phyloP scores from a whole-genome alignment of 345 rosid genomes.

The Sonneratia alba region DNA sequence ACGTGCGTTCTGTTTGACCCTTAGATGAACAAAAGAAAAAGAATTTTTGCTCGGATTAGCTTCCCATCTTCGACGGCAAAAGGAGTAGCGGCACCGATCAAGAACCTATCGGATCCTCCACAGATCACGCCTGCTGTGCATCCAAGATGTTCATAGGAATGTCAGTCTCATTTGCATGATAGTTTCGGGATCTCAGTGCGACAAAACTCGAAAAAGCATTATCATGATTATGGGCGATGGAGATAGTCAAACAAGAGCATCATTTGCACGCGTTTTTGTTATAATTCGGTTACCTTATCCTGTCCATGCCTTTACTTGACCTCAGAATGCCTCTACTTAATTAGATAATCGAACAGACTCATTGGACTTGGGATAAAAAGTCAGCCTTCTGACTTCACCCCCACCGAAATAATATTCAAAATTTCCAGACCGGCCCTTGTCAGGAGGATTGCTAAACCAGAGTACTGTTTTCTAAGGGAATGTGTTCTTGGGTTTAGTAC shows the following conservation, averaged over 20 bases:
- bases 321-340: not conserved
- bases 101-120: not conserved
- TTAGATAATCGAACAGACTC: not conserved
- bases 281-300: conserved; percentile 2
- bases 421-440: not conserved
- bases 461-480: too few relatives aligned
- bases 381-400: conserved; percentile 1
- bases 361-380: not conserved
- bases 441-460: not conserved
- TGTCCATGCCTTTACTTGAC: not conserved
- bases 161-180: not conserved
- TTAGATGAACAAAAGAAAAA: too few relatives aligned
- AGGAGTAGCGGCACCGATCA: too few relatives aligned
- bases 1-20: too few relatives aligned
- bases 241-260: conserved; percentile 21
- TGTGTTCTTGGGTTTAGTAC: too few relatives aligned
- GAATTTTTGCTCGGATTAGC: too few relatives aligned
- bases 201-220: not conserved
- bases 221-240: conserved; percentile 6
- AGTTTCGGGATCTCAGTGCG: not conserved
- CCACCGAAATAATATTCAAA: not conserved
- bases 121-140: not conserved
- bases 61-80: too few relatives aligned
- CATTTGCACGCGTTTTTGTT: conserved; percentile 11
- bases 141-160: not conserved